phyloP scores from a whole-genome alignment of 78 protist species.

The Carpediemonas membranifera region DNA sequence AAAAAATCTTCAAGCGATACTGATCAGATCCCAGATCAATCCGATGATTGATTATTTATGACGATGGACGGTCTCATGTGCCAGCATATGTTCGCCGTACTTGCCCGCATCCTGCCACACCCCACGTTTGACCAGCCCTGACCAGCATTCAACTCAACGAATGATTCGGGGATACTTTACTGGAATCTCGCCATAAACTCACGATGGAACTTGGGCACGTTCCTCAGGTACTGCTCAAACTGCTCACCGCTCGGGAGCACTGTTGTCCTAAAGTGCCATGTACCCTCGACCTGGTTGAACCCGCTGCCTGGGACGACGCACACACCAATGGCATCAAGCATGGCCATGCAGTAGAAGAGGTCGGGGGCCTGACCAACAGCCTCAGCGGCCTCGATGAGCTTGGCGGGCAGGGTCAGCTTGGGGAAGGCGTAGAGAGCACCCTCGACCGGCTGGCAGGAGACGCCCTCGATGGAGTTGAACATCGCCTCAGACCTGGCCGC shows the following conservation, averaged over 20 bases:
- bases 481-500: constrained; percentile 1
- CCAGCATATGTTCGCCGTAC: no score
- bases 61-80: no score
- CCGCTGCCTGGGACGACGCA: constrained; percentile 93
- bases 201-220: constrained; percentile 20
- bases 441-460: constrained; percentile 20
- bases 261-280: constrained; percentile 92
- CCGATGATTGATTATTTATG: no score
- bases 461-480: constrained; percentile 16
- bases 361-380: constrained; percentile 65
- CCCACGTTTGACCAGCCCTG: no score
- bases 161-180: no score
- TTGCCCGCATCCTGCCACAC: no score
- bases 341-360: constrained; percentile 64
- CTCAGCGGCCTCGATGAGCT: constrained; percentile 69
- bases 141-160: no score
- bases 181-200: background rate
- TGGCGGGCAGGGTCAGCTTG: constrained; percentile 63
- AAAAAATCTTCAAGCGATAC: no score
- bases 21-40: no score
- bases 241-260: constrained; percentile 88
- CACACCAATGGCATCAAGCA: constrained; percentile 80
- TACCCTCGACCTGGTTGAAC: constrained; percentile 85
- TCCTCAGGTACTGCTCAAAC: constrained; percentile 57
- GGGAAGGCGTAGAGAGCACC: constrained; percentile 97